Evolutionary conservation across 306 rosid genomes (phyloP).

Genomic region (Malus orientalis): DNA sequence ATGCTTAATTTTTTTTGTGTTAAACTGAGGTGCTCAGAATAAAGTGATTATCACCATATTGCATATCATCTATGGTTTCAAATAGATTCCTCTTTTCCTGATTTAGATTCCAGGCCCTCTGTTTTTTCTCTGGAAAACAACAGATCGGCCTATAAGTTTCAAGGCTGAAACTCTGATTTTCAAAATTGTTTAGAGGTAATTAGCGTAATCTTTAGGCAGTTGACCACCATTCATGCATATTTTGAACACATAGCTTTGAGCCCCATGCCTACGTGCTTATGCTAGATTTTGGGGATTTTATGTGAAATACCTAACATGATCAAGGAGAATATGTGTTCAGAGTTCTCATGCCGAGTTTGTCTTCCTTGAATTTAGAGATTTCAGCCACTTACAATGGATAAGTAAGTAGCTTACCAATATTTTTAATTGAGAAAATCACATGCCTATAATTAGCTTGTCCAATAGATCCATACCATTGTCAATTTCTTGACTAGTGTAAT

Average conservation of each 20-base stretch:
- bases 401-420: neutral
- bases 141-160: neutral
- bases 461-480: neutral
- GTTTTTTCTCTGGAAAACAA: neutral
- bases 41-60: neutral
- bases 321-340: neutral
- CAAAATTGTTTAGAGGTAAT: neutral
- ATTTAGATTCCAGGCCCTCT: neutral
- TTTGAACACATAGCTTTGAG: neutral
- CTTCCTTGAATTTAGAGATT: neutral
- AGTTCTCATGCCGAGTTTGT: neutral
- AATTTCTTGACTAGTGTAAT: constrained; percentile 4
- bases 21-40: neutral
- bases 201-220: neutral
- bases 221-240: neutral
- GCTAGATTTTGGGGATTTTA: neutral
- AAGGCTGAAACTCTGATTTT: neutral
- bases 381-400: neutral
- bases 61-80: neutral
- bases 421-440: neutral
- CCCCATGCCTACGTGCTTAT: neutral
- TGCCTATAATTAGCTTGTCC: neutral
- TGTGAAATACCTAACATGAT: neutral
- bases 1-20: neutral
- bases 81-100: neutral